These are phyloP conservation scores for Eimeria sp. DNA, from an alignment of 169 alveolate genomes.

Conservation along the genomic window DNA sequence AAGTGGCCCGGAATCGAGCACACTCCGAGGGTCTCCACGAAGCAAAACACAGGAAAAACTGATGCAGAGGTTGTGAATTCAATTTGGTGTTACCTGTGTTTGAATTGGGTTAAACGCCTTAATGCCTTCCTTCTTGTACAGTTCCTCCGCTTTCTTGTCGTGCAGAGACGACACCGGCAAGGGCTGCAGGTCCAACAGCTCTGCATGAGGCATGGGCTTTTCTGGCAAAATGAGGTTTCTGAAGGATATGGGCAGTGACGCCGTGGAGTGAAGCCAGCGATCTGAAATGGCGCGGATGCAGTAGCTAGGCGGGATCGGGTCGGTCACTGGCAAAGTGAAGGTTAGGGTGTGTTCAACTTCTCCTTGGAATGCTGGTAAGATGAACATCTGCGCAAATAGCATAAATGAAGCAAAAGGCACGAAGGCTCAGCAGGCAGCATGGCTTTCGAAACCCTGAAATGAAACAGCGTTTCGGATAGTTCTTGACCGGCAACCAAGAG, in stretches of 20 bases:
- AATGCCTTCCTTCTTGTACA: slow-evolving; percentile 81
- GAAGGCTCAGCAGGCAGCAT: not conserved
- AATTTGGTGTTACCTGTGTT: slow-evolving; percentile 84
- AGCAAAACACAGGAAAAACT: not conserved
- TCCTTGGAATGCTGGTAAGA: slow-evolving; percentile 82
- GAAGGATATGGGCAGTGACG: slow-evolving; percentile 93
- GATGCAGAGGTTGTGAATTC: slow-evolving; percentile 69
- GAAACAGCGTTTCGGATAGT: not conserved
- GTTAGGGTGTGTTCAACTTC: slow-evolving; percentile 93
- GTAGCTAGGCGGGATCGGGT: slow-evolving; percentile 98
- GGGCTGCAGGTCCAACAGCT: slow-evolving; percentile 97
- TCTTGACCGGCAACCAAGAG: not conserved
- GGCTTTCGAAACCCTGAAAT: too few relatives aligned
- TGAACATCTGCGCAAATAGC: slow-evolving; percentile 81
- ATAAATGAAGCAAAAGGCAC: not conserved
- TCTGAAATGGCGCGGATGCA: slow-evolving; percentile 98
- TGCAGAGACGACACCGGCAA: slow-evolving; percentile 94
- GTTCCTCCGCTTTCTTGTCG: slow-evolving; percentile 92
- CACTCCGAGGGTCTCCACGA: not conserved
- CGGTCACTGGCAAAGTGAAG: slow-evolving; percentile 98
- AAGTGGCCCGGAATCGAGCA: not conserved
- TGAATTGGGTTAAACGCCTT: slow-evolving; percentile 89
- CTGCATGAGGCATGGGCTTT: slow-evolving; percentile 95
- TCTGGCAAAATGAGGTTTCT: slow-evolving; percentile 96
- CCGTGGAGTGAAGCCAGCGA: slow-evolving; percentile 95